These are phyloP conservation scores for Cercospora zeina DNA, from an alignment of 2,329 filamentous ascomycete genomes.

Conservation along the genomic window DNA sequence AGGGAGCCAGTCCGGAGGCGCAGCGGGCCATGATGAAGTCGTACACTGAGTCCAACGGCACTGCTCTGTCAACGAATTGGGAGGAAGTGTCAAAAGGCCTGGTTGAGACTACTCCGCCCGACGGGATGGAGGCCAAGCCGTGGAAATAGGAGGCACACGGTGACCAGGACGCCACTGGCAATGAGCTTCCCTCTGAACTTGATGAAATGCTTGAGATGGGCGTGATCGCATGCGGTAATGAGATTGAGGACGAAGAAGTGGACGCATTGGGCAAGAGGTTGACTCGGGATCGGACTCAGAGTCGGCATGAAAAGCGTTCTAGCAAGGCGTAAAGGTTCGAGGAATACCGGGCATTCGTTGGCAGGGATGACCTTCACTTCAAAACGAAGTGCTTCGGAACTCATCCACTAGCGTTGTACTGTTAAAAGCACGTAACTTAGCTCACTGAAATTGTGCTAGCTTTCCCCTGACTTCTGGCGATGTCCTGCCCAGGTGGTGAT, in stretches of 20 bases:
- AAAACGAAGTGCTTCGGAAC: neutral
- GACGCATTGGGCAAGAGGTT: neutral
- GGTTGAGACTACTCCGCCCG: conserved; percentile 72
- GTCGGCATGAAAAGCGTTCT: neutral
- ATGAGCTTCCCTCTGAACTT: neutral
- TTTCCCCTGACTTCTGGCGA: neutral
- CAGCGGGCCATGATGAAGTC: conserved; percentile 97
- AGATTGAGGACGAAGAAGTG: neutral
- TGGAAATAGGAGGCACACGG: conserved; percentile 50
- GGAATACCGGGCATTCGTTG: neutral
- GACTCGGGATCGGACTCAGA: neutral
- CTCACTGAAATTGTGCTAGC: neutral
- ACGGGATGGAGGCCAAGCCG: conserved; percentile 74
- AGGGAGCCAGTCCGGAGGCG: conserved; percentile 72
- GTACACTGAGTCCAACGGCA: conserved; percentile 90
- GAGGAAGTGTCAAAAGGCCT: conserved; percentile 69
- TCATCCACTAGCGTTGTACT: neutral
- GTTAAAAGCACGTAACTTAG: neutral
- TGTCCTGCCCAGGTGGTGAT: too few species aligned
- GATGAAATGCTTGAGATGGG: neutral
- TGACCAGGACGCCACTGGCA: neutral
- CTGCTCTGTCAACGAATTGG: conserved; percentile 91
- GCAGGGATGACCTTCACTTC: neutral
- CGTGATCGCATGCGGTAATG: neutral
- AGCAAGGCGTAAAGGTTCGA: neutral